Evolutionary conservation across 306 rosid species (phyloP).

Genomic region (Pyrus bretschneideri): DNA sequence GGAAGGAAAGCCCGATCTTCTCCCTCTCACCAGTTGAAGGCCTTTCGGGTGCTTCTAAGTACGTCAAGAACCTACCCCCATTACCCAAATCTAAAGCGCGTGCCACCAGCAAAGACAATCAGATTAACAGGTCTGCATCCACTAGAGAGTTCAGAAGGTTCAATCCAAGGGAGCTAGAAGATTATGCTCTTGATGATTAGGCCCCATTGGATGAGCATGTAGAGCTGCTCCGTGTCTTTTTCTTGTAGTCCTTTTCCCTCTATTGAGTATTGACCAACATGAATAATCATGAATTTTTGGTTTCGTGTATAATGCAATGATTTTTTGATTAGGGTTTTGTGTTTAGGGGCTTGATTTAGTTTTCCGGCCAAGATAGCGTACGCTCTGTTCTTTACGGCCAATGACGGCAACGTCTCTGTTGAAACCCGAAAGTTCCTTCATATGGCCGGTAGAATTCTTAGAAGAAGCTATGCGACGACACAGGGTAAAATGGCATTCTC

Average conservation of each 20-base stretch:
- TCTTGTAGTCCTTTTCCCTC: background rate
- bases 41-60: conserved; percentile 19
- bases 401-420: background rate
- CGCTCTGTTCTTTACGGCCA: background rate
- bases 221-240: background rate
- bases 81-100: conserved; percentile 39
- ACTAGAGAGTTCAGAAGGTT: conserved; percentile 56
- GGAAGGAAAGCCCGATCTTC: conserved; percentile 36
- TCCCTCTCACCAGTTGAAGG: conserved; percentile 25
- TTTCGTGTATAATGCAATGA: background rate
- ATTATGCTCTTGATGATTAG: conserved; percentile 26
- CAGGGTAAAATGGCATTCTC: no score
- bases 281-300: background rate
- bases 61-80: conserved; percentile 39
- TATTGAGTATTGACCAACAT: background rate
- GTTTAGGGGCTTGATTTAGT: background rate
- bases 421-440: background rate
- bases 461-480: no score
- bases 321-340: background rate
- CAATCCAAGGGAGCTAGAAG: conserved; percentile 26
- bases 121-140: conserved; percentile 52
- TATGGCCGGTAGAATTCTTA: no score
- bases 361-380: background rate
- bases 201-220: background rate
- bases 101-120: conserved; percentile 24